Evolutionary conservation across 805 yeast species (phyloP), one percentile per base, ranked within the genome.

Genomic region (Pichia exigua): DNA sequence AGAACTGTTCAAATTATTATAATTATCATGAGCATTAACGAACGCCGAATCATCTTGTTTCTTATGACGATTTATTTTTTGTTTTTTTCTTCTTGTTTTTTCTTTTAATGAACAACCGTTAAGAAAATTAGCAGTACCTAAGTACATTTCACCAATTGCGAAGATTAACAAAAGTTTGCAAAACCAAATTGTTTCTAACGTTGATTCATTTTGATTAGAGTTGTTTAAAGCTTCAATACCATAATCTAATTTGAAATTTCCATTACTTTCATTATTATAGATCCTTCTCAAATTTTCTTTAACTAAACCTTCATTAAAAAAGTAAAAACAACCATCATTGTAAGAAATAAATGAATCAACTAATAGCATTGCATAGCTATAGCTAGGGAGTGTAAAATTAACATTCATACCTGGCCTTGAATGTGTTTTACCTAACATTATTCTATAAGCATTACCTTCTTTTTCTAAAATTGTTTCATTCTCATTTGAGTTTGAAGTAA

Each of bases 241-340:
- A 53, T 60, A 60, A 50, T 62, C 67, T 17, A 64, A 63, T 58
- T 55, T 61, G 50, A 65, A 64, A 9, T 60, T 61, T 15, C 41
- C 63, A 63, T 60, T 59, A 10, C 39, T 18, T 18, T 62, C 62
- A 39, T 81, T 82, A 28, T 83, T 78, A 63, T 84, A 86, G 22
- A 85, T 73, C 54, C 83, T 73, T 68, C 80, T 76, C 49, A 86
- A 64, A 54, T 80, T 83, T 57, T 79, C 78, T 61, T 85, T 85
- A 24, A 85, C 87, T 21, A 85, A 61, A 1, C 95, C 95, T 64
- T 86, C 95, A 62, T 86, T 86, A 70, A 86, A 86, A 61, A 86
- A 86, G 67, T 86, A 86, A 64, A 86, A 86, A 59, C 95, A 86
- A 0, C 91, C 94, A 65, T 85, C 94, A 59, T 86, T 86, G 64